Evolutionary conservation across 768 basidiomycete species (phyloP).

Genomic region (Naganishia vaughanmartiniae): DNA sequence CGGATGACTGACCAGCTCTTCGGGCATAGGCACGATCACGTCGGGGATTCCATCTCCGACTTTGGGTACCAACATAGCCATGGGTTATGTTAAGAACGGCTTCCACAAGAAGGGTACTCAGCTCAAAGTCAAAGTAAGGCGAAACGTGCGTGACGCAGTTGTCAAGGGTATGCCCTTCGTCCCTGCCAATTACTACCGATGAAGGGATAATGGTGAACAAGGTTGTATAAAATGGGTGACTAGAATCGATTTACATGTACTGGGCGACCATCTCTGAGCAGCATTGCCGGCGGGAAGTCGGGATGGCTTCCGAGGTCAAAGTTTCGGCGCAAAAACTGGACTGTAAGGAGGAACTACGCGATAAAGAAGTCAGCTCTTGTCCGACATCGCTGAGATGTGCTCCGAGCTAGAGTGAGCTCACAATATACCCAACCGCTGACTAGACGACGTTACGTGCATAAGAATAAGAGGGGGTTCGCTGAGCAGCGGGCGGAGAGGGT

Average conservation of each 20-base stretch:
- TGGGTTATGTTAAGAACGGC: conserved; percentile 79
- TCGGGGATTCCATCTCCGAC: conserved; percentile 95
- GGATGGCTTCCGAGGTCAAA: too few species aligned
- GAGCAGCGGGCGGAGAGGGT: too few species aligned
- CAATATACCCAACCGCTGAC: too few species aligned
- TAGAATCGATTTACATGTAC: background rate
- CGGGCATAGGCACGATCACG: conserved; percentile 65
- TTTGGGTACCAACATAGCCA: conserved; percentile 84
- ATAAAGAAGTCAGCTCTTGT: too few species aligned
- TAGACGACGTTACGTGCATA: too few species aligned
- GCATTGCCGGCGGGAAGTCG: background rate
- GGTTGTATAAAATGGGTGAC: background rate
- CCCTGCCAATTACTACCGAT: conserved; percentile 67
- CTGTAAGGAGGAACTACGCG: too few species aligned
- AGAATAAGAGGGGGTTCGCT: too few species aligned
- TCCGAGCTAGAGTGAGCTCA: too few species aligned
- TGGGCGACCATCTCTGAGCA: background rate
- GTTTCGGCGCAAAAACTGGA: too few species aligned
- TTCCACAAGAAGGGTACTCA: conserved; percentile 88
- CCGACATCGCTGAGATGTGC: too few species aligned
- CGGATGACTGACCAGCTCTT: background rate
- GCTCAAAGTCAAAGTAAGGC: conserved; percentile 78
- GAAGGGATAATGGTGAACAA: background rate
- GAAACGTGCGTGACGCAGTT: conserved; percentile 69
- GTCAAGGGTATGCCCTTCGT: conserved; percentile 86